Evolutionary conservation across 2,329 filamentous ascomycete species (phyloP), one percentile per base, ranked within the genome.

Genomic region (Fusarium metavorans): DNA sequence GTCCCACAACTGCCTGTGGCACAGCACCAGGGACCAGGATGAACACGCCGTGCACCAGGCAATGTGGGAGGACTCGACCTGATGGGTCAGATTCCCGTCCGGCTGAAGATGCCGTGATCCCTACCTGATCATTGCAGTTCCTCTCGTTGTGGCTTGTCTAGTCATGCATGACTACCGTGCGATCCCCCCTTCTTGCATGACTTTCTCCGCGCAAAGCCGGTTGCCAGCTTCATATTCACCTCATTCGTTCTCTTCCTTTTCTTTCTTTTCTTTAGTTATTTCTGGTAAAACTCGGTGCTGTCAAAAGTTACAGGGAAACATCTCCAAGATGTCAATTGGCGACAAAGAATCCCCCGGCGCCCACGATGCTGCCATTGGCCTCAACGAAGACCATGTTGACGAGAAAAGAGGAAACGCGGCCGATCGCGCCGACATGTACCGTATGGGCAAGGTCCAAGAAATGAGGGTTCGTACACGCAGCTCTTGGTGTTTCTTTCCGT

Each of bases 371-470:
- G 41, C 48, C n/a, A 8, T 66, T 4, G 63, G 60, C 5, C 32
- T 34, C 16, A 45, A 72, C 18, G 60, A 65, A 5, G 23, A 52
- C 3, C 52, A 71, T 72, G 64, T 76, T 3, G 73, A 77, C n/a
- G 73, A 71, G 43, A 77, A 68, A 41, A 75, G 57, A n/a, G 75
- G 75, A 7, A 77, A 66, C 6, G 60, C 66, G 25, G 75, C 68
- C 18, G 75, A 77, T 50, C 75, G 75, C 43, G 73, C 69, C 14
- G 75, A 77, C 45, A 77, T 77, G 75, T 76, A 77, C 23, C 75
- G 75, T 0, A 76, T 77, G 67, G 75, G 75, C 2, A 77, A 77
- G 3, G 37, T 25, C 1, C 75, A 77, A 34, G 75, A 77, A n/a
- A 70, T 77, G 75, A 77, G 54, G 61, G 75, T 77, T 62, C 7